Conservation (phyloP, 352 stramenopile species). For the Phytopythium mirpurense region DNA sequence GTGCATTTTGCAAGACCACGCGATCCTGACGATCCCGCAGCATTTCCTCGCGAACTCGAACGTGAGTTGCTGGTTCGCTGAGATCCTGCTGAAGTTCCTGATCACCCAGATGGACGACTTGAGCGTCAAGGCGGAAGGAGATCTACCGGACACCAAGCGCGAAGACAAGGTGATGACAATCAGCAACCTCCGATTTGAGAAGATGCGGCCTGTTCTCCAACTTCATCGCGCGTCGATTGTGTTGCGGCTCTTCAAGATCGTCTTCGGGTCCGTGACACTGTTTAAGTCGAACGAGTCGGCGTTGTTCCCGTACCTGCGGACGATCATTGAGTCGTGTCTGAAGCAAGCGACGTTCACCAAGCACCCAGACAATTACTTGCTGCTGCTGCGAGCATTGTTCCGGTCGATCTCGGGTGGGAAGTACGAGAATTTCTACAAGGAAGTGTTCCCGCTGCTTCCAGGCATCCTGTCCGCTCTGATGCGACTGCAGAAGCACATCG, state of each 20-base stretch:
- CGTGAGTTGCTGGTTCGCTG: conserved; percentile 91
- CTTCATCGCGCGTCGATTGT: conserved; percentile 84
- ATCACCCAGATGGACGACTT: conserved; percentile 93
- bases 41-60: conserved; percentile 94
- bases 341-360: conserved; percentile 88
- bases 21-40: conserved; percentile 92
- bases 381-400: conserved; percentile 93
- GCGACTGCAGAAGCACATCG: conserved; percentile 88
- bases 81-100: conserved; percentile 94
- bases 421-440: conserved; percentile 98
- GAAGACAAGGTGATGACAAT: conserved; percentile 74
- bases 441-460: conserved; percentile 93
- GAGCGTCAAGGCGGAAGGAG: conserved; percentile 71
- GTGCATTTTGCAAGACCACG: conserved; percentile 91
- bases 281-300: conserved; percentile 96
- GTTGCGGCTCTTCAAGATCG: conserved; percentile 93
- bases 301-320: conserved; percentile 91
- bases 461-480: conserved; percentile 92
- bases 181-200: conserved; percentile 67
- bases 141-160: conserved; percentile 73
- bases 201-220: conserved; percentile 65
- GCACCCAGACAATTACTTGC: conserved; percentile 93
- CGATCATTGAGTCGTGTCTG: conserved; percentile 92
- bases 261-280: conserved; percentile 94
- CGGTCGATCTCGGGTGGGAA: conserved; percentile 96